Evolutionary conservation across 768 basidiomycete genomes (phyloP).

Genomic region (Epithele typhae): DNA sequence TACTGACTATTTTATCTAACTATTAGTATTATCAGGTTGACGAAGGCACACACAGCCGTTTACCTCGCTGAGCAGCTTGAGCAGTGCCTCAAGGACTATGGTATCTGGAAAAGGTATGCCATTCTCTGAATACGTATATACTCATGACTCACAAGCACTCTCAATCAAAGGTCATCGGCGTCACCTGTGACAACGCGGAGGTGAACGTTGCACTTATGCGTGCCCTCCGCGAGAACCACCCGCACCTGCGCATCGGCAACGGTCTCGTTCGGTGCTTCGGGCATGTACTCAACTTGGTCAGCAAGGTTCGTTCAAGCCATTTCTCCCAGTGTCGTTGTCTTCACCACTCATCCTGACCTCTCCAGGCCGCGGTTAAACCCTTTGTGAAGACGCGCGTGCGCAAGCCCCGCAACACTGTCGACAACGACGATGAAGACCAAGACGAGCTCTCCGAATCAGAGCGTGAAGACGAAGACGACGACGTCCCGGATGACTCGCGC

Average conservation of each 20-base stretch:
- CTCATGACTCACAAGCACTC: no score
- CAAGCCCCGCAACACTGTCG: no score
- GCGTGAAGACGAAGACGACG: background rate
- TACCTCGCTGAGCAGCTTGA: background rate
- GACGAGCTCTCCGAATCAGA: background rate
- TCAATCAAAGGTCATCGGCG: background rate
- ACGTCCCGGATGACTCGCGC: slow-evolving; percentile 3
- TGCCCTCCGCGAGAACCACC: background rate
- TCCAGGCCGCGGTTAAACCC: no score
- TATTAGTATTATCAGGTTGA: background rate
- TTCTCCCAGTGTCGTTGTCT: no score
- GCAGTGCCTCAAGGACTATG: background rate
- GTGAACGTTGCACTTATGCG: background rate
- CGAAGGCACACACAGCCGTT: background rate
- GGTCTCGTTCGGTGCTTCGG: background rate
- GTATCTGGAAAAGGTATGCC: background rate
- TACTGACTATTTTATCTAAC: no score
- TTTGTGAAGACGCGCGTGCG: no score
- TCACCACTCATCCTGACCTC: no score
- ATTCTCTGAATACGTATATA: no score
- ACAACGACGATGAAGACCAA: background rate
- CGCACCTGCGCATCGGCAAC: background rate
- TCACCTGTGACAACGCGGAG: background rate
- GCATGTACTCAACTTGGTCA: slow-evolving; percentile 3
- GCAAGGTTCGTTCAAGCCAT: slow-evolving; percentile 3